phyloP scores from a whole-genome alignment of 2,329 filamentous ascomycete genomes.

The Beauveria rudraprayagi region DNA sequence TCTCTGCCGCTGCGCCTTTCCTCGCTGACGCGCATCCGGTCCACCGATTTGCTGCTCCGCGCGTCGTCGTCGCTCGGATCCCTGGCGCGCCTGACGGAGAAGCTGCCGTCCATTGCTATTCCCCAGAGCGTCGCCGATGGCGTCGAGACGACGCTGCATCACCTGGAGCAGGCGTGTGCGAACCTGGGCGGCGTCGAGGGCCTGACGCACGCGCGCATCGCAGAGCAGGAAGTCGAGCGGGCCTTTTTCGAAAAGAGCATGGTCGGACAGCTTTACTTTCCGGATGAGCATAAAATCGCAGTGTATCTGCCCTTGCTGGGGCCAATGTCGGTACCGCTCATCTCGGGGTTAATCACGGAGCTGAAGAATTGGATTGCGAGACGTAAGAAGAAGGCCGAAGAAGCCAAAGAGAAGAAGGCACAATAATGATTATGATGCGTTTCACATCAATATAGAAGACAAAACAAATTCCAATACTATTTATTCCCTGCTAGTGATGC shows the following conservation, averaged over 20 bases:
- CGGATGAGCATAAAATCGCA: constrained; percentile 95
- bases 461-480: too few species aligned
- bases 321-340: constrained; percentile 79
- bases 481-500: background rate
- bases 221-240: constrained; percentile 81
- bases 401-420: constrained; percentile 30
- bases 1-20: constrained; percentile 80
- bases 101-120: constrained; percentile 84
- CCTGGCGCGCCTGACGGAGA: constrained; percentile 73
- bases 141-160: constrained; percentile 68
- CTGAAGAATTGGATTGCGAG: constrained; percentile 53
- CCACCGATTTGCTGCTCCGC: constrained; percentile 76
- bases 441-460: background rate
- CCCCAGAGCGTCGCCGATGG: constrained; percentile 79
- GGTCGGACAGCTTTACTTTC: constrained; percentile 98
- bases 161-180: constrained; percentile 69
- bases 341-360: constrained; percentile 80
- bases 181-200: constrained; percentile 59
- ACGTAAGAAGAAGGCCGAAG: constrained; percentile 35
- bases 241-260: constrained; percentile 99
- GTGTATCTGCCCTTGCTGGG: constrained; percentile 90
- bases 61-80: constrained; percentile 93
- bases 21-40: constrained; percentile 76
- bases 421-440: constrained; percentile 17
- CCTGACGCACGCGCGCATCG: constrained; percentile 71